Conservation (phyloP, 805 yeast species). For the Wickerhamiella parazyma region DNA sequence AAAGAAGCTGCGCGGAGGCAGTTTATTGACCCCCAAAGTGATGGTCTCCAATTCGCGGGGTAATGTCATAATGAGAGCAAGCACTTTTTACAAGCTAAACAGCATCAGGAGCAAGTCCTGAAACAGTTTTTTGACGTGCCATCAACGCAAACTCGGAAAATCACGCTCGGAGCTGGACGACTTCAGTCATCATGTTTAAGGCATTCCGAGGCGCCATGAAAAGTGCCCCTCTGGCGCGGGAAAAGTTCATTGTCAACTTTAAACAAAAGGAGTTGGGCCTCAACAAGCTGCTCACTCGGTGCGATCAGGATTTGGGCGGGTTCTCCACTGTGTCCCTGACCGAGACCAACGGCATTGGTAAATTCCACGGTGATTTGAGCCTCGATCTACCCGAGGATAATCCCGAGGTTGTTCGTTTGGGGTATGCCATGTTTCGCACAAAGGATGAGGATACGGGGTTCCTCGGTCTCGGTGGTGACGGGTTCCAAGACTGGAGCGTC, state of each 20-base stretch:
- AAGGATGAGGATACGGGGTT: slow-evolving; percentile 40
- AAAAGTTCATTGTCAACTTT: slow-evolving; percentile 44
- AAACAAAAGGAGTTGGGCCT: slow-evolving; percentile 34
- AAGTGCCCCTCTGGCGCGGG: slow-evolving; percentile 16
- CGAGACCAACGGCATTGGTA: slow-evolving; percentile 35
- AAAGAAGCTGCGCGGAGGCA: slow-evolving; percentile 10
- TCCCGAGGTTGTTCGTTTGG: slow-evolving; percentile 51
- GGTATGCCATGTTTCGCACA: slow-evolving; percentile 77
- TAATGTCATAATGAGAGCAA: neutral
- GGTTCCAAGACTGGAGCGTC: slow-evolving; percentile 60
- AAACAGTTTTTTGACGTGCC: too few relatives aligned
- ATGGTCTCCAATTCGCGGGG: slow-evolving; percentile 13
- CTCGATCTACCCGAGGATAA: slow-evolving; percentile 53
- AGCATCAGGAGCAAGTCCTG: too few relatives aligned
- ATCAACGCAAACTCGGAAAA: too few relatives aligned
- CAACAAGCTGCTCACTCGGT: slow-evolving; percentile 40
- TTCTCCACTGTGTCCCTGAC: slow-evolving; percentile 44
- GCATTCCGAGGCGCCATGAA: slow-evolving; percentile 4
- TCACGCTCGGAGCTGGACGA: neutral
- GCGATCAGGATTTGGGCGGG: slow-evolving; percentile 70
- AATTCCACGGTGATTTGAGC: slow-evolving; percentile 56
- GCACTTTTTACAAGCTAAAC: too few relatives aligned
- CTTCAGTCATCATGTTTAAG: slow-evolving; percentile 4
- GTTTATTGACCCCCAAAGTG: slow-evolving; percentile 4
- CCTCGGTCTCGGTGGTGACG: slow-evolving; percentile 27